Percentiles rank a stretch among this genome's conserved stretches.
Conservation (phyloP, 371 early-diverging fungal species). For the Rhizopus microsporus region DNA sequence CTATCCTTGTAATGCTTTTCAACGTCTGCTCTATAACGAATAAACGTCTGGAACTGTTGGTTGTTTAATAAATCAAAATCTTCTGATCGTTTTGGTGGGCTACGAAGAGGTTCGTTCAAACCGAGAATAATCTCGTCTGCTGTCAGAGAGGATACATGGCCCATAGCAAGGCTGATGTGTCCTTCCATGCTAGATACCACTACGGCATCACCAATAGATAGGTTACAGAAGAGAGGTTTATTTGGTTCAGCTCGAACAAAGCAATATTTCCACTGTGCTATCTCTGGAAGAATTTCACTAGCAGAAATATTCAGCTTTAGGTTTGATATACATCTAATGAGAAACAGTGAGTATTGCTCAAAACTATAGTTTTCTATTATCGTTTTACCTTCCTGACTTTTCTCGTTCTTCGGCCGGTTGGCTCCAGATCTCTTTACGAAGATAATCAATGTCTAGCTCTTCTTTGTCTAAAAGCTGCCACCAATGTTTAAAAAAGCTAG, state of each 20-base stretch:
- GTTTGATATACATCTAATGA: conserved; percentile 28
- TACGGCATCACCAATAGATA: conserved; percentile 79
- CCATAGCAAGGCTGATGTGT: conserved; percentile 77
- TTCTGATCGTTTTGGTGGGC: conserved; percentile 48
- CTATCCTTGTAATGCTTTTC: conserved; percentile 15
- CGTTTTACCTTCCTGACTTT: conserved; percentile 27
- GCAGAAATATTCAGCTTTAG: conserved; percentile 18
- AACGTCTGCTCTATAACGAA: conserved; percentile 7
- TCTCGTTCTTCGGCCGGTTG: conserved; percentile 49
- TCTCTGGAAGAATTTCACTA: conserved; percentile 3
- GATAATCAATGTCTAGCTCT: conserved; percentile 69
- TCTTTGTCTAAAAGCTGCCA: conserved; percentile 76
- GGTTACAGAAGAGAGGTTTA: conserved; percentile 47
- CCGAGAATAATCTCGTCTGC: conserved; percentile 53
- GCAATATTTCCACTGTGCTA: conserved; percentile 17
- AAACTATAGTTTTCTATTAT: neutral
- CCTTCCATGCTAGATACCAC: conserved; percentile 79
- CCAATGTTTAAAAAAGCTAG: conserved; percentile 82
- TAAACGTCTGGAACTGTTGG: conserved; percentile 37
- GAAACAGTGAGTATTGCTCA: neutral
- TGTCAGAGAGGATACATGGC: conserved; percentile 64
- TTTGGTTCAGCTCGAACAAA: conserved; percentile 10
- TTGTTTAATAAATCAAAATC: conserved; percentile 51
- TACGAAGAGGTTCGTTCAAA: conserved; percentile 68
- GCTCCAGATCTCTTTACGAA: conserved; percentile 84